Evolutionary conservation across 129 eudicot genomes (phyloP), one percentile per base, ranked within the genome.

Genomic region (Cynara cardunculus): DNA sequence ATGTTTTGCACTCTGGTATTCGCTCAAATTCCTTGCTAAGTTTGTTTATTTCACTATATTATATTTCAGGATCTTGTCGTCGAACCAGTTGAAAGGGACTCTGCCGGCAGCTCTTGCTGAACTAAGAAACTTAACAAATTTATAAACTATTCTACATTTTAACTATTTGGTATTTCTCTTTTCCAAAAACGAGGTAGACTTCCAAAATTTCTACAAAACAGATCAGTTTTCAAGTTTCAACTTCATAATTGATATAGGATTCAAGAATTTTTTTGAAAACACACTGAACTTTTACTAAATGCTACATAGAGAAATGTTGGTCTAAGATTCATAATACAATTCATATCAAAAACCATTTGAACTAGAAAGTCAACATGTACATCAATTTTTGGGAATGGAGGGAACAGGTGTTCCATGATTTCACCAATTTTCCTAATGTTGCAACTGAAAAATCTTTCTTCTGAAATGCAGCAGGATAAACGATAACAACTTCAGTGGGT

Each of bases 1-100:
- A 53, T 62, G 65, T 22, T 79, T 37, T 44, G 21, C 5, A 2
- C 13, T 67, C 12, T 18, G 9, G 41, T 65, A 65, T 3, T 18
- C 25, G 5, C 39, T 56, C 16, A 1, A 66, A 53, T 14, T 27
- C 24, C 56, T 81, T 71, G 73, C 80, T 39, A 65, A 62, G 71
- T 69, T 39, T 44, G 70, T 64, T 32, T 74, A 25, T 62, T 31
- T 49, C 22, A 25, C 75, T 46, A 41, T 65, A 31, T 70, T 80
- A 83, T n/a, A 72, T 69, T 79, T 77, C 88, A 93, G 97, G 86
- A 85, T 90, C 39, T 64, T 93, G 77, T 93, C 97, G 24, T 93
- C 97, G 31, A 93, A 93, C 78, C 89, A 78, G 61, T 81, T 93
- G 30, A 44, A 72, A 3, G 97, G 97, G 56, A 74, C 41, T 35